Percentiles rank a stretch among this genome's conserved stretches.
These are phyloP conservation scores for Cenchrus americanus DNA, from an alignment of 176 grass and related monocot genomes.

Conservation along the genomic window DNA sequence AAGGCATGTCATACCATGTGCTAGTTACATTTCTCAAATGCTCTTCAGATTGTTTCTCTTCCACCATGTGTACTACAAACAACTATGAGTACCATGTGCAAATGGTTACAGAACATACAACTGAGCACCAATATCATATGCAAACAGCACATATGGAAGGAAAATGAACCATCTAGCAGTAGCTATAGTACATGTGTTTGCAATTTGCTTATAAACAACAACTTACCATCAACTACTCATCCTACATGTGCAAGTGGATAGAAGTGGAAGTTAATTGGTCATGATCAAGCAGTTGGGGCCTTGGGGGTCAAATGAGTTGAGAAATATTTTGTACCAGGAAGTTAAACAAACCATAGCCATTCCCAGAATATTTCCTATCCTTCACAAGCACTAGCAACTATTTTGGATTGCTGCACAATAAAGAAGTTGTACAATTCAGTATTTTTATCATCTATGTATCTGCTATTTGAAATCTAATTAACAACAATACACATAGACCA, in stretches of 20 bases:
- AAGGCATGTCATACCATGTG: background rate
- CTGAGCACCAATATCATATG: background rate
- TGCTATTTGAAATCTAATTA: slow-evolving; percentile 7
- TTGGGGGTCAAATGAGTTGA: background rate
- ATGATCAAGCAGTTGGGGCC: background rate
- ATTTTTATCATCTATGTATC: background rate
- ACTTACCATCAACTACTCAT: background rate
- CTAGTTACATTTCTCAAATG: background rate
- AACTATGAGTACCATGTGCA: background rate
- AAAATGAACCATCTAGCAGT: slow-evolving; percentile 7
- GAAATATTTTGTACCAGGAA: background rate
- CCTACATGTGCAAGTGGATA: background rate
- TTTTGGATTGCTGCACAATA: background rate
- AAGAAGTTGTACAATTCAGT: background rate
- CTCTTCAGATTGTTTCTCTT: background rate
- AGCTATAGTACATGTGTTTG: background rate
- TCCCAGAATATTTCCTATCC: background rate
- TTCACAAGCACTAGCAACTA: slow-evolving; percentile 9
- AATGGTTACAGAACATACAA: background rate
- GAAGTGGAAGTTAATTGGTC: background rate
- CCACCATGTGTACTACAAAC: background rate
- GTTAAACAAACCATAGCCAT: background rate
- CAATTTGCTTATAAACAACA: background rate
- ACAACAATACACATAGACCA: slow-evolving; percentile 2
- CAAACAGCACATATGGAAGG: slow-evolving; percentile 7